Conservation (phyloP, 2,329 filamentous ascomycete genomes). For the Talaromyces verruculosus region DNA sequence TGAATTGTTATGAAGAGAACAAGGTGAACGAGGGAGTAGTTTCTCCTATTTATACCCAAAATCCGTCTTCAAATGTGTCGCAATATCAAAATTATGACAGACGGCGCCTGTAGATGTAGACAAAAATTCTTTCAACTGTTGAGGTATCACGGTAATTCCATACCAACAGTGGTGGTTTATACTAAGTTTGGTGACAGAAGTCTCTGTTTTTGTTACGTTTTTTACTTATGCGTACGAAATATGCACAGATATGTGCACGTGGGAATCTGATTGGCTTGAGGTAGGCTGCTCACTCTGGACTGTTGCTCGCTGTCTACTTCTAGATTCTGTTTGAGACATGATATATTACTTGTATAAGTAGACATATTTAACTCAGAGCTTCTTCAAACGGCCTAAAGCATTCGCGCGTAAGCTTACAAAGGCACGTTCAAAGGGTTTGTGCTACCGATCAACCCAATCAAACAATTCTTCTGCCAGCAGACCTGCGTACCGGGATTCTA, state of each 20-base stretch:
- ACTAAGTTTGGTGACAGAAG: neutral
- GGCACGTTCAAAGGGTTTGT: neutral
- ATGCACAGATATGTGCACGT: neutral
- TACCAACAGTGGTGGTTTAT: neutral
- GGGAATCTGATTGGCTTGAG: neutral
- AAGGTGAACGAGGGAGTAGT: no score
- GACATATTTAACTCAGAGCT: neutral
- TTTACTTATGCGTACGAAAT: neutral
- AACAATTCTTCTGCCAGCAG: neutral
- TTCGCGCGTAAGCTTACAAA: neutral
- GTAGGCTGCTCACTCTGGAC: neutral
- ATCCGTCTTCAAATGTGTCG: neutral
- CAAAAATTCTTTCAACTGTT: neutral
- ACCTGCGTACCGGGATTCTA: neutral
- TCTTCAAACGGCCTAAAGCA: neutral
- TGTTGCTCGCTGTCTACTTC: neutral
- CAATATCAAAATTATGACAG: neutral
- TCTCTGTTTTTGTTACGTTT: neutral
- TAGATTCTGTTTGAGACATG: neutral
- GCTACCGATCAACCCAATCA: neutral
- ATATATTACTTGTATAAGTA: neutral
- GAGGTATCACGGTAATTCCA: neutral
- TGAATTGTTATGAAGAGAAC: neutral
- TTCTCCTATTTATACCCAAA: neutral
- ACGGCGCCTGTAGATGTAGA: neutral